Evolutionary conservation across 148 eudicot species (phyloP).

Genomic region (Spergularia marina): DNA sequence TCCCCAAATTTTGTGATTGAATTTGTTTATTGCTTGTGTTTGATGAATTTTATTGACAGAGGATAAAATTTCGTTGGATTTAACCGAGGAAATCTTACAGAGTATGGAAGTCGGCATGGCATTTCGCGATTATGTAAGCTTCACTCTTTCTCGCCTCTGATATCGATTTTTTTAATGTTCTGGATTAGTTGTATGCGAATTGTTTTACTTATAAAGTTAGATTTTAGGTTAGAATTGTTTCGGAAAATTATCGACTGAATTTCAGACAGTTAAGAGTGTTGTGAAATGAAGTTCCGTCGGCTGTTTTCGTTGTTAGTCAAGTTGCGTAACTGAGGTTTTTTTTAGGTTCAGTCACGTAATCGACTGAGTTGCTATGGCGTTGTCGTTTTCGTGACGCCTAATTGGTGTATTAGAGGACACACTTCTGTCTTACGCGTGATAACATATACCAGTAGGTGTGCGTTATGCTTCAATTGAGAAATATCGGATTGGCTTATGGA

Average conservation of each 20-base stretch:
- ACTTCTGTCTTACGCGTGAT: no score
- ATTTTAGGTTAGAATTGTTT: no score
- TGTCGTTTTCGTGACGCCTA: neutral
- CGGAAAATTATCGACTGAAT: no score
- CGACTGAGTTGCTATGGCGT: neutral
- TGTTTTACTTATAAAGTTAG: no score
- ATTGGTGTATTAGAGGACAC: no score
- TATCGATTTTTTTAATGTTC: neutral
- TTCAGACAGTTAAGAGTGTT: no score
- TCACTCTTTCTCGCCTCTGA: neutral
- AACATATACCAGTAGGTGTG: no score
- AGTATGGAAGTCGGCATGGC: conserved; percentile 99
- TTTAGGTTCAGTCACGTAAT: neutral
- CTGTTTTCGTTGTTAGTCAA: neutral
- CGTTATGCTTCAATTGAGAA: no score
- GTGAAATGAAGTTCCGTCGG: no score
- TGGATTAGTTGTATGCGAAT: neutral
- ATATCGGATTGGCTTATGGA: no score
- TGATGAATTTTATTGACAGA: conserved; percentile 36
- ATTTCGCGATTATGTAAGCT: conserved; percentile 82
- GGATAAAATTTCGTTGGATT: conserved; percentile 79
- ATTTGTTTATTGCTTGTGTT: neutral
- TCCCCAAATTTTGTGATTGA: neutral
- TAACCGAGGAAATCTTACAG: conserved; percentile 79
- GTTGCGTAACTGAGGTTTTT: neutral